Conservation (phyloP, 2,329 filamentous ascomycete genomes). For the Aspergillus nomiae region DNA sequence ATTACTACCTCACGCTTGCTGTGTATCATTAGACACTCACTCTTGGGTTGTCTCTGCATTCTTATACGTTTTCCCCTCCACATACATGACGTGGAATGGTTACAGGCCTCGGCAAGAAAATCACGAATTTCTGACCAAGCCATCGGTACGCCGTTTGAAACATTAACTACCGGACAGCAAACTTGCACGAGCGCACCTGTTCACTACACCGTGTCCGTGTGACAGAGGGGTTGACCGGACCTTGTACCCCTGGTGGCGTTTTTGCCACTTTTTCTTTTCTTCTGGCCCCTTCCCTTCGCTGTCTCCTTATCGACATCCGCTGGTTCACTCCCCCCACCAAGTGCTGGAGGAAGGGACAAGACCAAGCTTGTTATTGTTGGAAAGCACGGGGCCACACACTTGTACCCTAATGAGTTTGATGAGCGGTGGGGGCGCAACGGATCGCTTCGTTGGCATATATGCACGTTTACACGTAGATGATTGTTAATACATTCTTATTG, state of each 20-base stretch:
- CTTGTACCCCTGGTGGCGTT: neutral
- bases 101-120: neutral
- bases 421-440: conserved; percentile 22
- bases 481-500: conserved; percentile 13
- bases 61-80: conserved; percentile 13
- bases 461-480: conserved; percentile 17
- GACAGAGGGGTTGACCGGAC: neutral
- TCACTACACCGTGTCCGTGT: neutral
- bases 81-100: conserved; percentile 12
- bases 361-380: conserved; percentile 18
- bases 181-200: neutral
- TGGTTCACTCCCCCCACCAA: conserved; percentile 22
- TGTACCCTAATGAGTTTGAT: conserved; percentile 26
- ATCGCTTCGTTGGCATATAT: conserved; percentile 15
- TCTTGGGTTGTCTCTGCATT: conserved; percentile 1
- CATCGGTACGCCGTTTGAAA: neutral
- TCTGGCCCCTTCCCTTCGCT: conserved; percentile 14
- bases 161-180: neutral
- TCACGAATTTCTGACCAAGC: neutral
- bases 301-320: conserved; percentile 17
- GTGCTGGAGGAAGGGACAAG: conserved; percentile 23
- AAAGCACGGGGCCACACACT: conserved; percentile 15
- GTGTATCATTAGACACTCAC: conserved; percentile 16
- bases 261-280: neutral
- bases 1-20: conserved; percentile 17